Conservation (phyloP, 2,329 filamentous ascomycete species). For the Hymenoscyphus infarciens region DNA sequence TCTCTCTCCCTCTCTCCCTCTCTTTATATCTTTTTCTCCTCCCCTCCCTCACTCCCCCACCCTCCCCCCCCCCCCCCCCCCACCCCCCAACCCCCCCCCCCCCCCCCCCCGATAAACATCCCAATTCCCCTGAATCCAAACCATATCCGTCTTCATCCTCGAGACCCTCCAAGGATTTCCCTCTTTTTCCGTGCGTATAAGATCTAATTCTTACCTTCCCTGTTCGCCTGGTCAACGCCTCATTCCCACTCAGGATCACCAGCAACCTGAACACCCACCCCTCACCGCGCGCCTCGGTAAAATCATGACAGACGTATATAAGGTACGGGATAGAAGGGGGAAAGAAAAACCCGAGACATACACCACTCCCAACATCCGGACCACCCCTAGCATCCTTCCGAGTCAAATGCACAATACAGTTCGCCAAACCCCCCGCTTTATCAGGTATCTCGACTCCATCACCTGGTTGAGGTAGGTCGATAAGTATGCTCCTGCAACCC, state of each 20-base stretch:
- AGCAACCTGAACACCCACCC: too few species aligned
- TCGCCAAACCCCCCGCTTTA: slow-evolving; percentile 1
- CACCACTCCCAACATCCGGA: slow-evolving; percentile 40
- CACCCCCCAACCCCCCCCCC: too few species aligned
- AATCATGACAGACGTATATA: background rate
- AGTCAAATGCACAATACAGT: slow-evolving; percentile 2
- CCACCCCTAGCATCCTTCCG: slow-evolving; percentile 5
- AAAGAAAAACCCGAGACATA: slow-evolving; percentile 33
- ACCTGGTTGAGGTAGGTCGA: slow-evolving; percentile 6
- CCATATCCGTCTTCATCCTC: slow-evolving; percentile 8
- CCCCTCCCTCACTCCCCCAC: too few species aligned
- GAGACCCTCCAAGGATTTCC: slow-evolving; percentile 12
- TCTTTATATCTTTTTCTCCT: too few species aligned
- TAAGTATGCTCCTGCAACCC: background rate
- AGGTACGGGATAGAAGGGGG: background rate
- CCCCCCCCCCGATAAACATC: slow-evolving; percentile 6
- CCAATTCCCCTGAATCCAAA: slow-evolving; percentile 6
- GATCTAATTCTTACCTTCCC: slow-evolving; percentile 8
- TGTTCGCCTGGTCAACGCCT: background rate
- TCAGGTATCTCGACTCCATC: background rate
- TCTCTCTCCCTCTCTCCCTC: too few species aligned
- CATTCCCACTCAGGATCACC: background rate
- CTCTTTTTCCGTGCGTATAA: slow-evolving; percentile 3
- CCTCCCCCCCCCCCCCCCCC: too few species aligned
- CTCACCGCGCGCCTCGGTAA: background rate